Evolutionary conservation across 169 alveolate species (phyloP), one percentile per base, ranked within the genome.

Genomic region (Plasmodium vivax): DNA sequence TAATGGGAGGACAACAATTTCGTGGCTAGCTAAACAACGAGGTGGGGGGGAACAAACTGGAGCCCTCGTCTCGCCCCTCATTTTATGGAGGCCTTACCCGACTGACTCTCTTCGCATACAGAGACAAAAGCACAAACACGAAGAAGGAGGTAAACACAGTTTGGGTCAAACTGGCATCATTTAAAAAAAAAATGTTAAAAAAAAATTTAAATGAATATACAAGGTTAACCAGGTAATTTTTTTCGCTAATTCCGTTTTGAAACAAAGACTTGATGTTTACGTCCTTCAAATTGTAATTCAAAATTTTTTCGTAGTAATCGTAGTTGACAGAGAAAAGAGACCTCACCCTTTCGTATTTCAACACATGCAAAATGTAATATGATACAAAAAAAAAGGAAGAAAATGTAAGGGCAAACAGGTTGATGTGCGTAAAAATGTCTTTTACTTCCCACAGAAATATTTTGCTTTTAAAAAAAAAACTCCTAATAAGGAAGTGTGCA

Each of bases 381-480:
- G 94, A 77, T 62, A 88, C 47, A 79, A 88, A 79, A 88, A 88
- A 88, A 34, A 88, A 88, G 27, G 94, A 88, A 7, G 88, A 88
- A 88, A 88, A 79, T 43, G 12, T 79, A 79, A 88, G 72, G 68
- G 94, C 90, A 88, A 79, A 88, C 23, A 79, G 79, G 72, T 88
- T 88, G n/a, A 88, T 88, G 30, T 88, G 56, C 62, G 90, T 88
- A 88, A 88, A 88, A 34, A 79, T 54, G 16, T 88, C 90, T 88
- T 79, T 88, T 79, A 88, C 68, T 58, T 88, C 94, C 82, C 73
- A 54, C 62, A 79, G 27, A 79, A 88, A 88, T 27, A 88, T 88
- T 19, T 77, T 88, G 10, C 83, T 58, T 47, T 79, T 79, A 23
- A 79, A 80, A 58, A 88, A 27, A 88, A 79, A 79, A 79, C 41